These are phyloP conservation scores for Populus trichocarpa DNA, from an alignment of 441 rosid genomes.

Conservation along the genomic window DNA sequence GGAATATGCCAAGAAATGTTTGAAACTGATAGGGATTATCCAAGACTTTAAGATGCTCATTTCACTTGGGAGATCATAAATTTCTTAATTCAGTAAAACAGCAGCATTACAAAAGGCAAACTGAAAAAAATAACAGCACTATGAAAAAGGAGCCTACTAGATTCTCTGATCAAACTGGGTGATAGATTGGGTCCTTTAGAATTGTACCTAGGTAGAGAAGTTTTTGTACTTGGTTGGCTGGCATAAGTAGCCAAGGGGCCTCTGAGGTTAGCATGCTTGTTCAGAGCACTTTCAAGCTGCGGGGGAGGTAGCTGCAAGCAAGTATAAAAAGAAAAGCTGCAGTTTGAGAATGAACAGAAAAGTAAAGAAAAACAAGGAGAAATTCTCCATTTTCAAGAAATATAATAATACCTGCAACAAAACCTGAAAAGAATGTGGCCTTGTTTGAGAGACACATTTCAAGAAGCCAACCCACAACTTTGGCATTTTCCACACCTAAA, in stretches of 20 bases:
- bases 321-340: slow-evolving; percentile 13
- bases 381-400: background rate
- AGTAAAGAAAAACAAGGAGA: background rate
- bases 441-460: slow-evolving; percentile 94
- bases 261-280: slow-evolving; percentile 70
- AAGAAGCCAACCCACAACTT: slow-evolving; percentile 97
- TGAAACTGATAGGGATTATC: background rate
- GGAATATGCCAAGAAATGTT: background rate
- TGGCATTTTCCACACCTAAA: slow-evolving; percentile 96
- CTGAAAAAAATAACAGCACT: background rate
- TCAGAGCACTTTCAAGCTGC: slow-evolving; percentile 77
- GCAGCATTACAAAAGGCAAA: background rate
- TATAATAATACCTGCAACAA: slow-evolving; percentile 60
- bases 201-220: slow-evolving; percentile 73
- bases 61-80: background rate
- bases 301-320: slow-evolving; percentile 79
- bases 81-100: background rate
- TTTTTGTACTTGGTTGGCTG: slow-evolving; percentile 58
- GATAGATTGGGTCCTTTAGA: slow-evolving; percentile 7
- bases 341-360: background rate
- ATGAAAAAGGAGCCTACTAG: background rate
- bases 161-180: background rate
- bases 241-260: slow-evolving; percentile 68
- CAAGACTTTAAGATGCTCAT: background rate
- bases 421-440: slow-evolving; percentile 89